These are phyloP conservation scores for Thielaviopsis ethacetica DNA, from an alignment of 2,329 filamentous ascomycete species.

Conservation along the genomic window DNA sequence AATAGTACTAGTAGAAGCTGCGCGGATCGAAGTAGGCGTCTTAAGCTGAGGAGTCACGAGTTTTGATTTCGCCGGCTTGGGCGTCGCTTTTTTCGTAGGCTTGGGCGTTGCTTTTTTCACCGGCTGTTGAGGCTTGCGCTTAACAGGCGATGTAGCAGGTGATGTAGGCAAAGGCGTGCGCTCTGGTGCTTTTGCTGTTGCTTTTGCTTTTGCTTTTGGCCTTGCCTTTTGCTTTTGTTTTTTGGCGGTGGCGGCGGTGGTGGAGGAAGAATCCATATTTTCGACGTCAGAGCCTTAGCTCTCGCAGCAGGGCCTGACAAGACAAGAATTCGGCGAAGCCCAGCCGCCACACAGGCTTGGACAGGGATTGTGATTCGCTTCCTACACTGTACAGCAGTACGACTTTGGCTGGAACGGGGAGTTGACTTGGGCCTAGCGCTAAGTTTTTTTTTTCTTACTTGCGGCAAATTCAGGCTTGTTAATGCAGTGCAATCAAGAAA, in stretches of 20 bases:
- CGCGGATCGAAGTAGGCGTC: background rate
- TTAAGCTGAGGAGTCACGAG: background rate
- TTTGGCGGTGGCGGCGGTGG: background rate
- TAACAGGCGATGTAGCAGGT: background rate
- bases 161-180: background rate
- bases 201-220: background rate
- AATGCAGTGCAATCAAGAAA: background rate
- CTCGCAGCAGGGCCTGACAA: background rate
- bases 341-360: background rate
- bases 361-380: no score
- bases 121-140: background rate
- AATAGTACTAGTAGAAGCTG: background rate
- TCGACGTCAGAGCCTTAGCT: background rate
- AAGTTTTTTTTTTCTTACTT: background rate
- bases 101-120: background rate
- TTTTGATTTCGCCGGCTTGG: background rate
- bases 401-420: no score
- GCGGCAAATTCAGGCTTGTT: background rate
- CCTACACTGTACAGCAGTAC: no score
- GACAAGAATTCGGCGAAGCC: background rate
- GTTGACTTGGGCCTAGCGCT: no score
- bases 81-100: background rate
- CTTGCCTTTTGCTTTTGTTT: background rate
- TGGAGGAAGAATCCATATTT: background rate
- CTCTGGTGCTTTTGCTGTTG: background rate